phyloP scores from a whole-genome alignment of 257 asterid genomes.

The Vinca minor region DNA sequence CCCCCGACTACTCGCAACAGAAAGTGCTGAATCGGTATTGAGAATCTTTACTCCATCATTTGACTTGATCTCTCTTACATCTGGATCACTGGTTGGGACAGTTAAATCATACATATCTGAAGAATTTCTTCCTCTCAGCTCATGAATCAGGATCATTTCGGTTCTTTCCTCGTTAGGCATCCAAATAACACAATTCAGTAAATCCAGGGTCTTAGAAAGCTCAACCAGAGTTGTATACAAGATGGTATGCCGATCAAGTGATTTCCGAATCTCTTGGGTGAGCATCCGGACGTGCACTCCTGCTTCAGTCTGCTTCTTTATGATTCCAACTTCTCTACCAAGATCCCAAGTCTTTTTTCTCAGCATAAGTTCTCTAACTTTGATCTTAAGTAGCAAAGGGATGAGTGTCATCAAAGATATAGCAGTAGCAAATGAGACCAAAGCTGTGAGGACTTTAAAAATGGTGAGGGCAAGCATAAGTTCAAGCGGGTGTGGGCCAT shows the following conservation, averaged over 20 bases:
- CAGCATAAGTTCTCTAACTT: slow-evolving; percentile 77
- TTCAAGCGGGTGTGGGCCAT: slow-evolving; percentile 75
- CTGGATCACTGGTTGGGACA: slow-evolving; percentile 47
- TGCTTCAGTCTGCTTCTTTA: slow-evolving; percentile 63
- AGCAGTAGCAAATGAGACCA: slow-evolving; percentile 83
- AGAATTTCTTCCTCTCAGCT: slow-evolving; percentile 37
- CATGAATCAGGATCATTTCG: slow-evolving; percentile 68
- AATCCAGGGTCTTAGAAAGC: slow-evolving; percentile 64
- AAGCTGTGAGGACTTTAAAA: slow-evolving; percentile 74
- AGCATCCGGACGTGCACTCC: slow-evolving; percentile 88
- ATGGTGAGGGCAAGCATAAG: slow-evolving; percentile 74
- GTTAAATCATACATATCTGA: slow-evolving; percentile 21
- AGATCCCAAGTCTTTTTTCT: slow-evolving; percentile 78
- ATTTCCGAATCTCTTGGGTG: slow-evolving; percentile 83
- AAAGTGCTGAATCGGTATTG: slow-evolving; percentile 52
- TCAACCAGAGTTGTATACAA: slow-evolving; percentile 76
- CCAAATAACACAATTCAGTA: slow-evolving; percentile 87
- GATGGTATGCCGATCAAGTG: slow-evolving; percentile 84
- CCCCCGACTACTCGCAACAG: slow-evolving; percentile 61
- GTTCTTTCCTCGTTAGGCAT: slow-evolving; percentile 69
- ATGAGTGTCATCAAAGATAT: slow-evolving; percentile 64
- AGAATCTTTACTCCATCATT: slow-evolving; percentile 62
- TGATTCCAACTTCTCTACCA: slow-evolving; percentile 69
- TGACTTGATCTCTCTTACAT: slow-evolving; percentile 53
- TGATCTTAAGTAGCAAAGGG: slow-evolving; percentile 70